Evolutionary conservation across 352 stramenopile species (phyloP).

Genomic region (Pythium dissotocum): DNA sequence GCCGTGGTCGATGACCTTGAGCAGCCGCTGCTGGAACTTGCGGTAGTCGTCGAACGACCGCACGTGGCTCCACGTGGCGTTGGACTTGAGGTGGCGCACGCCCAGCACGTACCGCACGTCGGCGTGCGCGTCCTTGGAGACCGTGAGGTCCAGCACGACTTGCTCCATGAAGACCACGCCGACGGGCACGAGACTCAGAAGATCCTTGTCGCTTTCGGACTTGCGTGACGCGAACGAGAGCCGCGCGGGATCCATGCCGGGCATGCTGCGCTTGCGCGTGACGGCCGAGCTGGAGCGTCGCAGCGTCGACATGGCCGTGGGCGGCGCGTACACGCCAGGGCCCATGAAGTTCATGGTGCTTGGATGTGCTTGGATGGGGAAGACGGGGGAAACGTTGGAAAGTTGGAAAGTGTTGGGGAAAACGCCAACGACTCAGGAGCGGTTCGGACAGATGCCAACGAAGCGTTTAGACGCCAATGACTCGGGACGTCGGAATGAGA

Average conservation of each 20-base stretch:
- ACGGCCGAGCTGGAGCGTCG: slow-evolving; percentile 10
- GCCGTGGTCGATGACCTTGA: slow-evolving; percentile 63
- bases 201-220: slow-evolving; percentile 35
- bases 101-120: slow-evolving; percentile 68
- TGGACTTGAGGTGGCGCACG: slow-evolving; percentile 37
- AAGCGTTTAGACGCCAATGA: background rate
- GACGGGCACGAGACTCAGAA: slow-evolving; percentile 30
- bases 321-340: slow-evolving; percentile 17
- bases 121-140: slow-evolving; percentile 43
- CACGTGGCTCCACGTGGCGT: slow-evolving; percentile 47
- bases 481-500: background rate
- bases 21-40: slow-evolving; percentile 60
- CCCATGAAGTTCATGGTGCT: slow-evolving; percentile 23
- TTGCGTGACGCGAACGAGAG: slow-evolving; percentile 25
- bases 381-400: background rate
- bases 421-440: background rate
- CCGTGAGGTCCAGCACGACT: slow-evolving; percentile 43
- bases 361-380: background rate
- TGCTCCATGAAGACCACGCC: slow-evolving; percentile 57
- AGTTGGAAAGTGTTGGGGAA: slow-evolving; percentile 1
- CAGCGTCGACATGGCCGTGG: slow-evolving; percentile 6
- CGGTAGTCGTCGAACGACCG: slow-evolving; percentile 79
- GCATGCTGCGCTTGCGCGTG: slow-evolving; percentile 25
- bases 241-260: slow-evolving; percentile 3
- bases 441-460: background rate